Conservation (phyloP, 345 rosid species). For the Euphorbia peplus region DNA sequence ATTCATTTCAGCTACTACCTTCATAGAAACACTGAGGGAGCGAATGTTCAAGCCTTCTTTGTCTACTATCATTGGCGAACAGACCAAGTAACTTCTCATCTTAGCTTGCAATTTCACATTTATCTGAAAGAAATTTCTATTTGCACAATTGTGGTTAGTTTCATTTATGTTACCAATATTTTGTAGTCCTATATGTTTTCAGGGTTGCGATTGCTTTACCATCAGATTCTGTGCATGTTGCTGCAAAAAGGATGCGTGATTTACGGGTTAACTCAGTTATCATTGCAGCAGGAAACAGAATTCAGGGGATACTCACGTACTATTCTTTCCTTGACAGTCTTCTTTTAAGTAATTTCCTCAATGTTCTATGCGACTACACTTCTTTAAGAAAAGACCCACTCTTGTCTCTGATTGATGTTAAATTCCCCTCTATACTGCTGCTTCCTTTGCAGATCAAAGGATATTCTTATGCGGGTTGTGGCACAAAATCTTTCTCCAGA, state of each 20-base stretch:
- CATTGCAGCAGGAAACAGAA: conserved; percentile 57
- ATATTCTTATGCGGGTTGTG: conserved; percentile 95
- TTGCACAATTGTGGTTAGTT: neutral
- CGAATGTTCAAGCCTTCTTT: conserved; percentile 94
- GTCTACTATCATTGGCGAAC: conserved; percentile 77
- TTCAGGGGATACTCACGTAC: conserved; percentile 89
- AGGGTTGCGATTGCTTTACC: conserved; percentile 75
- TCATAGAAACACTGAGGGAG: conserved; percentile 91
- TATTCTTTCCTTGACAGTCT: conserved; percentile 22
- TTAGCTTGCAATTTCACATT: conserved; percentile 1
- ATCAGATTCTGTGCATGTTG: conserved; percentile 86
- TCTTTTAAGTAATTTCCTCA: conserved; percentile 1
- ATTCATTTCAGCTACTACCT: conserved; percentile 56
- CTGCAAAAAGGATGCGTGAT: conserved; percentile 88
- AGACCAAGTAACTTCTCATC: conserved; percentile 43
- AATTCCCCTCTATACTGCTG: conserved; percentile 14
- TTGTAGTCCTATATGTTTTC: conserved; percentile 18
- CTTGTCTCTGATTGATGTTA: conserved; percentile 13
- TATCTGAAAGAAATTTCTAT: neutral
- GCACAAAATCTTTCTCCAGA: conserved; percentile 94
- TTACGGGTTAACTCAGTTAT: conserved; percentile 71
- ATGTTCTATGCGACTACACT: neutral
- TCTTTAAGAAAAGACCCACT: neutral
- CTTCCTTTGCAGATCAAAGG: conserved; percentile 67
- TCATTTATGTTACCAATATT: conserved; percentile 16